Base-by-base conservation (phyloP, 2,329 filamentous ascomycete genomes). In the Hirsutella rhossiliensis region DNA sequence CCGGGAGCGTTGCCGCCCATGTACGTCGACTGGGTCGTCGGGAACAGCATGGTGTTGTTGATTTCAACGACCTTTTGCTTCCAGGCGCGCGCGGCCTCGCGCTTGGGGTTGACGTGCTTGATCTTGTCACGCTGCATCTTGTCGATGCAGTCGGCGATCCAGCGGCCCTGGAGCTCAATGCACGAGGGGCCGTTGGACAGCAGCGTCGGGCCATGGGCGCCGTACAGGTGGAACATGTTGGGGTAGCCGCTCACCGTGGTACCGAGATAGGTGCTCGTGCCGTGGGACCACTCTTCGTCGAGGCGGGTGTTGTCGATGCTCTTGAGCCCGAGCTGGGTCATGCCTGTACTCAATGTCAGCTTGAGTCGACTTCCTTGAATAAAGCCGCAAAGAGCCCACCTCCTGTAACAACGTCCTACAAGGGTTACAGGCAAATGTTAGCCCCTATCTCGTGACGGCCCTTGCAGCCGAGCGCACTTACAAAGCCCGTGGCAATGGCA, bases 1-100 rank as follows among this genome's bases (percentile, higher is more conserved):
- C 68, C 73, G 0, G 75, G 74, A 2, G 77, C 64, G 36, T 63
- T 75, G 0, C 66, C 69, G 3, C 76, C 76, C 68, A 77, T 74
- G 48, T 76, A 78, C 18, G 71, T 78, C 6, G 65, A 72, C 23
- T 58, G 62, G 0, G 67, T 67, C 0, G 62, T 68, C 0, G 72
- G 71, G 45, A 80, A 67, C 4, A 80, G 57, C 5, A 64, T 65
- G 11, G 37, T 52, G 51, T 75, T 57, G 40, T 65, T 69, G 2
- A 74, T 43, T 3, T 69, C 62, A n/a, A 69, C 51, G 20, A 78
- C 64, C 11, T 61, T 54, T 38, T 69, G 54, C 53, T 71, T 75
- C 72, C 73, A 80, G 5, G 60, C 52, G 5, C 65, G 54, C 8
- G 68, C 62, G 0, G 68, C 67, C 36, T 72, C 68, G 0, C 48